Evolutionary conservation across 2,329 filamentous ascomycete species (phyloP).

Genomic region (Aureobasidium uvarum): DNA sequence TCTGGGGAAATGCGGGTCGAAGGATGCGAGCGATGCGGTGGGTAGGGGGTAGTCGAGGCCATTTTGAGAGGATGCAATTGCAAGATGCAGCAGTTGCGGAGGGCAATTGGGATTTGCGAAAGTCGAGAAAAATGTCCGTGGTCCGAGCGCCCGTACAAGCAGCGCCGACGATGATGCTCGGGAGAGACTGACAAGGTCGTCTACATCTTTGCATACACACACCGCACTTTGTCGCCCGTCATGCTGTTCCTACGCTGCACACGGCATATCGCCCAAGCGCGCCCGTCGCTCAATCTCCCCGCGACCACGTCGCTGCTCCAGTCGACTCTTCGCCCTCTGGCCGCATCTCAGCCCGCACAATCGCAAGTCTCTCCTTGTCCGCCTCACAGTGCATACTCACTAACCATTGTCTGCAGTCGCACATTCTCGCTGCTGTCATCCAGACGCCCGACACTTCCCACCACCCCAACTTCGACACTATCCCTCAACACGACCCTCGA

Average conservation of each 20-base stretch:
- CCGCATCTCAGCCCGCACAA: slow-evolving; percentile 23
- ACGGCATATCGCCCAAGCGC: slow-evolving; percentile 22
- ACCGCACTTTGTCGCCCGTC: neutral
- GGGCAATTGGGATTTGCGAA: slow-evolving; percentile 10
- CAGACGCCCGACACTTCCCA: slow-evolving; percentile 25
- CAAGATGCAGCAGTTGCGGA: slow-evolving; percentile 10
- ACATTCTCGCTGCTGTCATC: slow-evolving; percentile 20
- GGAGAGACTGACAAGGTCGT: neutral
- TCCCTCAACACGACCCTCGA: slow-evolving; percentile 23
- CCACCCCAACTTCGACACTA: slow-evolving; percentile 14
- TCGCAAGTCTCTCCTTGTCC: neutral
- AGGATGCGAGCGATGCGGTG: slow-evolving; percentile 40
- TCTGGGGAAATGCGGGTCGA: slow-evolving; percentile 38
- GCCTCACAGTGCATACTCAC: neutral
- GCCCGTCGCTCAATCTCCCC: slow-evolving; percentile 15
- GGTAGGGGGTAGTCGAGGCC: slow-evolving; percentile 34
- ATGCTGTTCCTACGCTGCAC: slow-evolving; percentile 30
- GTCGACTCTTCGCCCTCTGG: slow-evolving; percentile 21
- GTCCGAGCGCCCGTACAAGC: slow-evolving; percentile 11
- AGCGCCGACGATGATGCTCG: neutral
- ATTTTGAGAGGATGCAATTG: slow-evolving; percentile 5
- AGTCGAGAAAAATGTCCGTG: slow-evolving; percentile 11
- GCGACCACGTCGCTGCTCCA: slow-evolving; percentile 17
- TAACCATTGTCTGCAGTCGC: slow-evolving; percentile 7
- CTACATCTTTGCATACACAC: neutral